Percentiles rank a stretch among this genome's conserved stretches.
Evolutionary conservation across 2,329 filamentous ascomycete species (phyloP).

Genomic region (Sodiomyces alkalinus): DNA sequence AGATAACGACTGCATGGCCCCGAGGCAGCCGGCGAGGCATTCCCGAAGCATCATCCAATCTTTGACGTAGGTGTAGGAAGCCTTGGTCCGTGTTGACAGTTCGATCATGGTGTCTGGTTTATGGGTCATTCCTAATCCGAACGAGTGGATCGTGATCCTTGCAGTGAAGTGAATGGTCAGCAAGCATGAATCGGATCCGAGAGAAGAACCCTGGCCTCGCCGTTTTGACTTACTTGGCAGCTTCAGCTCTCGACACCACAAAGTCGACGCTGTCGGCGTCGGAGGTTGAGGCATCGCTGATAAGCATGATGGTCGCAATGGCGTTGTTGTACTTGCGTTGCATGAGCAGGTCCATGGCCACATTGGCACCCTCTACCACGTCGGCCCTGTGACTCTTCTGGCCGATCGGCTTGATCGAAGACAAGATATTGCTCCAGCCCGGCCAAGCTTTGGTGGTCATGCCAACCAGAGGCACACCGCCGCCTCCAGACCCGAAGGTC

Average conservation of each 20-base stretch:
- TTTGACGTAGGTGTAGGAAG: conserved; percentile 95
- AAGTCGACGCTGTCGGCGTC: conserved; percentile 95
- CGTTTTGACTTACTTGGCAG: conserved; percentile 72
- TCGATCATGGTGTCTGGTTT: conserved; percentile 99
- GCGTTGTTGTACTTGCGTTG: conserved; percentile 93
- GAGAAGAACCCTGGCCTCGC: too few species aligned
- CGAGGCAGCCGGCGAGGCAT: conserved; percentile 84
- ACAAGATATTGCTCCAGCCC: conserved; percentile 76
- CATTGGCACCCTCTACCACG: conserved; percentile 92
- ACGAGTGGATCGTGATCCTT: conserved; percentile 88
- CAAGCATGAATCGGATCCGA: not conserved
- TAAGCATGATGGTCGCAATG: conserved; percentile 86
- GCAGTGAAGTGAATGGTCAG: conserved; percentile 12
- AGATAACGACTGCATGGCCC: conserved; percentile 83
- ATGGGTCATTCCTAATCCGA: conserved; percentile 89
- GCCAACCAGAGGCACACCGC: conserved; percentile 87
- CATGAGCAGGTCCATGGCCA: conserved; percentile 97
- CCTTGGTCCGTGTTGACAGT: conserved; percentile 86
- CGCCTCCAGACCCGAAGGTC: conserved; percentile 87
- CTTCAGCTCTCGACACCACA: conserved; percentile 89
- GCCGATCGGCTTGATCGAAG: conserved; percentile 80
- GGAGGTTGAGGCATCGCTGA: conserved; percentile 91
- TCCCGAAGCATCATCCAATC: conserved; percentile 99
- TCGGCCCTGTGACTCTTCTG: conserved; percentile 95
- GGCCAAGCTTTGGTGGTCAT: conserved; percentile 95